Base-by-base conservation (phyloP, 2,329 filamentous ascomycete genomes). In the Scedosporium apiospermum region DNA sequence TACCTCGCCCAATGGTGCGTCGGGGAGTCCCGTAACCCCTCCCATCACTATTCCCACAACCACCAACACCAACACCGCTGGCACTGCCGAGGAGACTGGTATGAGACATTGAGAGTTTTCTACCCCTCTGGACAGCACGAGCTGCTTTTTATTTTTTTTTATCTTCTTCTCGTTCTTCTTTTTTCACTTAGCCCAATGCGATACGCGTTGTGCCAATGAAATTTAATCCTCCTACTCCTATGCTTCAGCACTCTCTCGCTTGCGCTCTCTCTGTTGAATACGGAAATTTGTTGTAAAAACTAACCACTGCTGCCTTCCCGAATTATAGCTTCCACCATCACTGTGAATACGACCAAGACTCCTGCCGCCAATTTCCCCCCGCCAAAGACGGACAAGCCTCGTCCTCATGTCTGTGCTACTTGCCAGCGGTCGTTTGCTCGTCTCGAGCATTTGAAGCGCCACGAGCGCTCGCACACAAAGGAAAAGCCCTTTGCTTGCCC, bases 401-500 rank as follows among this genome's bases (percentile, higher is more conserved):
- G 93, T 66, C 95, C 95, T 67, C 95, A 99, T 76, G 88, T 96
- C 65, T 99, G 95, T 78, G 86, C 82, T 49, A 98, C 93, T 58
- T 99, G 95, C 75, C 85, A 88, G 70, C 88, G 95, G 67, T 96
- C 91, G 38, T 99, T 99, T 74, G 95, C 95, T 64, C 88, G 95
- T 65, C 79, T 99, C 69, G 95, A 99, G 77, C 95, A 99, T 74
- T 79, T 99, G 68, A 99, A 99, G 79, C 89, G 95, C 65, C 95
- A 99, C 76, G 95, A 98, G 77, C 86, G 95, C 65, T 96, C 92
- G n/a, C 93, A 97, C 73, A 97, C 93, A 55, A 97, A 99, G 75
- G 93, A 99, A 78, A 99, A 99, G 80, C 95, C 95, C 1, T 99
- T 99, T 70, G 92, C 97, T 76, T 99, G 95, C 71, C 91, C 91